Conservation (phyloP, 2,329 filamentous ascomycete species). For the Zarea fungicola region DNA sequence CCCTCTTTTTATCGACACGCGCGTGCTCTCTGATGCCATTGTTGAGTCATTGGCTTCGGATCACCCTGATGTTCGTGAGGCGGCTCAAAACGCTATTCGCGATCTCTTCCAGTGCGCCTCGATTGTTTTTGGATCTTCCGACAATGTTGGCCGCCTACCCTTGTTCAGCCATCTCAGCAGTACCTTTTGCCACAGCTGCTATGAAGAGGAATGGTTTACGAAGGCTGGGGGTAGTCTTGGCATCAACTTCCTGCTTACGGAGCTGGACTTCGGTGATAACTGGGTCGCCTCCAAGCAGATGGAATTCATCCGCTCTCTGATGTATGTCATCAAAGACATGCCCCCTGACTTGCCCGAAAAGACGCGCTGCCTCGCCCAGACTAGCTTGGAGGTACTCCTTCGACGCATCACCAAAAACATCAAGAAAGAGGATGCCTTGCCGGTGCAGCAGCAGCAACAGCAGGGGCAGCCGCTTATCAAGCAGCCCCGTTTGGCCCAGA, state of each 20-base stretch:
- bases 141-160: slow-evolving; percentile 66
- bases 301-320: slow-evolving; percentile 84
- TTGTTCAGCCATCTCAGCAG: slow-evolving; percentile 82
- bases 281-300: slow-evolving; percentile 82
- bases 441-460: slow-evolving; percentile 31
- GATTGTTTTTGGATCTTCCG: slow-evolving; percentile 72
- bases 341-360: slow-evolving; percentile 88
- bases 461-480: slow-evolving; percentile 42
- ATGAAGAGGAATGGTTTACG: slow-evolving; percentile 97
- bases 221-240: slow-evolving; percentile 90
- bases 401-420: slow-evolving; percentile 71
- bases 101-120: slow-evolving; percentile 71
- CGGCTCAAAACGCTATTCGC: slow-evolving; percentile 72
- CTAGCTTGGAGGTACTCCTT: slow-evolving; percentile 75
- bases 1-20: slow-evolving; percentile 78
- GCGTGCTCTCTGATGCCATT: slow-evolving; percentile 81
- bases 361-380: slow-evolving; percentile 76
- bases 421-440: slow-evolving; percentile 65
- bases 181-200: slow-evolving; percentile 89
- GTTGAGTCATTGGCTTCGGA: slow-evolving; percentile 89
- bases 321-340: slow-evolving; percentile 98
- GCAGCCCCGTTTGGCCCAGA: slow-evolving; percentile 60
- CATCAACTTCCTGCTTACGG: slow-evolving; percentile 80
- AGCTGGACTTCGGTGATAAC: slow-evolving; percentile 73
- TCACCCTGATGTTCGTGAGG: slow-evolving; percentile 70